A percentile compares a stretch with the other conserved stretches of the same genome.
Conservation (phyloP, 148 eudicot species). For the Tetragonia tetragonoides region DNA sequence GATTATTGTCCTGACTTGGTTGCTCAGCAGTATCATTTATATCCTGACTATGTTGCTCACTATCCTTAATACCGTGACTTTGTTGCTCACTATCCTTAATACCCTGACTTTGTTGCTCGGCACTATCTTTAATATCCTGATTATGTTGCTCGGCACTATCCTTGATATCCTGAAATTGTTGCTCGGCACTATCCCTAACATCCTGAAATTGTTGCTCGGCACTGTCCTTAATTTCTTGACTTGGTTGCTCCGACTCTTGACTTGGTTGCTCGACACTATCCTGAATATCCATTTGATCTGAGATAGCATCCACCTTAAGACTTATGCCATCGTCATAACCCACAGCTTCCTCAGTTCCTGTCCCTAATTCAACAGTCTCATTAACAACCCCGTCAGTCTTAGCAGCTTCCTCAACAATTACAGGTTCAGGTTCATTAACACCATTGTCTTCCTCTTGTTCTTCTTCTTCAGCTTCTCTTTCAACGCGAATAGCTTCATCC, state of each 20-base stretch:
- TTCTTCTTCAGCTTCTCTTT: conserved; percentile 34
- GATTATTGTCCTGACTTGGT: conserved; percentile 25
- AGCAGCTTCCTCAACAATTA: conserved; percentile 9
- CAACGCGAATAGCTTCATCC: conserved; percentile 64
- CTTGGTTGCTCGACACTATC: conserved; percentile 25
- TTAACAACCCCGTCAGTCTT: conserved; percentile 6
- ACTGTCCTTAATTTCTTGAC: too few relatives aligned
- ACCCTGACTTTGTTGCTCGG: too few relatives aligned
- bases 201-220: too few relatives aligned
- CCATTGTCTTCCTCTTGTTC: conserved; percentile 30
- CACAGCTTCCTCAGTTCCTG: conserved; percentile 4
- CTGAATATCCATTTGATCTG: conserved; percentile 19
- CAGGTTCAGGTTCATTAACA: conserved; percentile 21
- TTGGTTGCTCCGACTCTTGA: conserved; percentile 3
- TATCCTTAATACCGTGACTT: too few relatives aligned
- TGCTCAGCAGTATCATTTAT: conserved; percentile 23
- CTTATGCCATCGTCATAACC: conserved; percentile 12
- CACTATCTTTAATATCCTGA: too few relatives aligned
- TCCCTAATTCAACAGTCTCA: not conserved
- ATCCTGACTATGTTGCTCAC: conserved; percentile 19
- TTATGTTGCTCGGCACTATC: too few relatives aligned
- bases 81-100: too few relatives aligned
- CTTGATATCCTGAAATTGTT: too few relatives aligned
- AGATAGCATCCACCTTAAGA: conserved; percentile 23
- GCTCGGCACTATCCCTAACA: too few relatives aligned